Conservation (phyloP, 257 asterid genomes). For the Schizonepeta tenuifolia region DNA sequence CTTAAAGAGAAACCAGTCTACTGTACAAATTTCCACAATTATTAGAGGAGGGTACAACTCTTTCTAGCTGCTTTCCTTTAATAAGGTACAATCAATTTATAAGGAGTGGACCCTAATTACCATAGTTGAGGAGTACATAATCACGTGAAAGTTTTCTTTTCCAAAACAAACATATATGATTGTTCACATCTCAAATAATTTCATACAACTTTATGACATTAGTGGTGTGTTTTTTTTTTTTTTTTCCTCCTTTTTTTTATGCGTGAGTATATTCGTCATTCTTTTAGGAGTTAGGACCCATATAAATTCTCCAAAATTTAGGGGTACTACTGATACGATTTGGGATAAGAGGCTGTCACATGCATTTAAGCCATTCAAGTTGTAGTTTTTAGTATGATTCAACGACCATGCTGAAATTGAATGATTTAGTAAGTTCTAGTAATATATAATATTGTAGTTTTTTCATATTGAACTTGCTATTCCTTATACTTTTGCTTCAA, state of each 20-base stretch:
- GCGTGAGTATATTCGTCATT: not conserved
- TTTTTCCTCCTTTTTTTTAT: no score
- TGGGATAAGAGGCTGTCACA: not conserved
- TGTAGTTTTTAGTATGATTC: not conserved
- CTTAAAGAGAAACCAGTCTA: slow-evolving; percentile 17
- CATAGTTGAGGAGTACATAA: not conserved
- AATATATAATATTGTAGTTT: no score
- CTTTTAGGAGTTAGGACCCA: not conserved
- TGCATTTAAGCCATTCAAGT: not conserved
- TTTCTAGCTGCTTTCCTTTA: not conserved
- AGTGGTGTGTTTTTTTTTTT: not conserved
- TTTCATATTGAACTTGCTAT: no score
- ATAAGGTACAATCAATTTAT: slow-evolving; percentile 29
- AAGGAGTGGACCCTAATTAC: slow-evolving; percentile 15
- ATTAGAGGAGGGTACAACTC: slow-evolving; percentile 30
- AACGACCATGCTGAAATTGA: not conserved
- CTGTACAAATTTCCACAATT: slow-evolving; percentile 24
- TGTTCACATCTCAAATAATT: not conserved
- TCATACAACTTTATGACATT: not conserved
- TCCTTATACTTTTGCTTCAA: no score
- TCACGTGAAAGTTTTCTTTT: slow-evolving; percentile 14
- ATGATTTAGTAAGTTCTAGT: not conserved
- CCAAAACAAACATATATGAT: not conserved
- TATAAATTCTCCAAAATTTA: no score
- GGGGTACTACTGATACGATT: not conserved